Evolutionary conservation across 139 green algal species (phyloP), one percentile per base, ranked within the genome.

Genomic region (Tetradesmus lagerheimii): DNA sequence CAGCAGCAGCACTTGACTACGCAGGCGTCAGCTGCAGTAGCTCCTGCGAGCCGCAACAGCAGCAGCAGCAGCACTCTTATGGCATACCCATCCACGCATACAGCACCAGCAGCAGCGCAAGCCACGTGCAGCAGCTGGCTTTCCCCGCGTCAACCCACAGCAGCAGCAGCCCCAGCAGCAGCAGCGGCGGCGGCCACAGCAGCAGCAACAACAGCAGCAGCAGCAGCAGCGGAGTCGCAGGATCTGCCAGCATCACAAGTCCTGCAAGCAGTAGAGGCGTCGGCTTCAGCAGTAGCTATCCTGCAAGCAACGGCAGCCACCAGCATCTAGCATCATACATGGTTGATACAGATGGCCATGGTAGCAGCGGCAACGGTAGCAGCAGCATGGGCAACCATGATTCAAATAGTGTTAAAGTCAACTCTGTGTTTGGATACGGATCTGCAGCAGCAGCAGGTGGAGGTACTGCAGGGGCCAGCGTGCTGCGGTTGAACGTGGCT

Each of bases 1-100:
- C 67, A 38, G 67, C 38, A 84, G 78, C 78, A 35, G 78, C 78
- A 64, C 57, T 71, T 31, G 57, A 71, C 23, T 31, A 71, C 57
- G 57, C 57, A 71, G 57, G 29, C 41, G n/a, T 6, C 78, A 64
- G 78, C 78, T 39, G 23, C 78, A 64, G 23, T 41, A 64, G 41
- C 38, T 20, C 57, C 23, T n/a, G 41, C 27, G 76, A 82, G 35
- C 31, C 9, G 35, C 35, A 47, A 35, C 76, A 82, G 76, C 76
- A 81, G 34, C 34, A 38, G 35, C 71, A 82, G 76, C 38, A 31
- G 1, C 18, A 47, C 76, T 4, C 11, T 4, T 50, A 39, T 23
- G 16, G 35, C 31, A 9, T 18, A 82, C 34, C 76, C 37, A 45
- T 82, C 16, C 38, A 82, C 11, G 23, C 34, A 2, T 47, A 50